A percentile compares a stretch with the other conserved stretches of the same genome.
Evolutionary conservation across 441 rosid species (phyloP).

Genomic region (Gossypium schwendimanii): DNA sequence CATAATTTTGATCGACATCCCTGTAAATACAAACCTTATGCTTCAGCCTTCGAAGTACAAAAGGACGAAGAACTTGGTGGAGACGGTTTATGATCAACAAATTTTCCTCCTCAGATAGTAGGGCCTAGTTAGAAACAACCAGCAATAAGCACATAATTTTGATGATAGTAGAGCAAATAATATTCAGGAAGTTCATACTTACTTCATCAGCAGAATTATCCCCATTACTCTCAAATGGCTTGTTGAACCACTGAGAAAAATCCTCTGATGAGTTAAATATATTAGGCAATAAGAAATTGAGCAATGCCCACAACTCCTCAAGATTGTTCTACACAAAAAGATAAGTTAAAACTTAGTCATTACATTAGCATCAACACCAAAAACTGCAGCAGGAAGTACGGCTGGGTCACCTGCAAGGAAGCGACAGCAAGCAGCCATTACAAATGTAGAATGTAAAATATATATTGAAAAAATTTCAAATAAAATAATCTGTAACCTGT

Average conservation of each 20-base stretch:
- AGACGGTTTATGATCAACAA: conserved; percentile 86
- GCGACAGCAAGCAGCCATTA: neutral
- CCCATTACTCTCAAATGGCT: conserved; percentile 85
- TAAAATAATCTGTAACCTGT: conserved; percentile 41
- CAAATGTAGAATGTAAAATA: neutral
- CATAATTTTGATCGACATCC: neutral
- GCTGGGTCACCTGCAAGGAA: neutral
- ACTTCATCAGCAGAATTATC: conserved; percentile 91
- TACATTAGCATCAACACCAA: conserved; percentile 7
- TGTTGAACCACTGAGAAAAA: conserved; percentile 97
- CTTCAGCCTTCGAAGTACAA: conserved; percentile 85
- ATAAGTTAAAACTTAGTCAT: conserved; percentile 17
- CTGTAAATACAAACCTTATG: conserved; percentile 57
- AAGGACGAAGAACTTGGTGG: conserved; percentile 95
- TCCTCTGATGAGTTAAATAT: conserved; percentile 93
- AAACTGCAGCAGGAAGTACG: conserved; percentile 3
- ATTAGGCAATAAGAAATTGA: conserved; percentile 85
- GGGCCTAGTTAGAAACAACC: conserved; percentile 44
- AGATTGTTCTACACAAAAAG: conserved; percentile 67
- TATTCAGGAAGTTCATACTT: conserved; percentile 23
- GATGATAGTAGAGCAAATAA: conserved; percentile 4
- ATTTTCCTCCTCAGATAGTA: conserved; percentile 92
- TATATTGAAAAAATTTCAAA: neutral
- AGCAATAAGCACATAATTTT: conserved; percentile 5
- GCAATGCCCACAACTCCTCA: conserved; percentile 94